These are phyloP conservation scores for Mycena maculata DNA, from an alignment of 768 basidiomycete genomes.

Conservation along the genomic window DNA sequence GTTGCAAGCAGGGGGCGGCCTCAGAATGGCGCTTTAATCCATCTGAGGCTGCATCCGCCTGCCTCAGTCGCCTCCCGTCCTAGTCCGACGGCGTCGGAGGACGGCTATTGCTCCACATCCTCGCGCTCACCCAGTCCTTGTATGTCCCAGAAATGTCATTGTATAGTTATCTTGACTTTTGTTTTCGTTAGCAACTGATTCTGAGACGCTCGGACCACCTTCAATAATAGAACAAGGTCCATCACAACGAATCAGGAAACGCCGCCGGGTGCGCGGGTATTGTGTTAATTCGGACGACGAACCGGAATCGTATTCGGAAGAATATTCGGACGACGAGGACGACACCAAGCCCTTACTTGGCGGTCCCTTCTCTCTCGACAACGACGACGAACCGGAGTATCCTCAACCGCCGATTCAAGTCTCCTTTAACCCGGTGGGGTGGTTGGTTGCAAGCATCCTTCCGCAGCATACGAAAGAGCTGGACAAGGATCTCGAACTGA, in stretches of 20 bases:
- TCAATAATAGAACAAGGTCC: conserved; percentile 29
- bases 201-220: conserved; percentile 31
- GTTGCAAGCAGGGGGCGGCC: conserved; percentile 51
- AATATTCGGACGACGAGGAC: conserved; percentile 39
- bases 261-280: conserved; percentile 53
- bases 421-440: conserved; percentile 32
- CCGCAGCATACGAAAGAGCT: conserved; percentile 54
- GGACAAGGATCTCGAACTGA: conserved; percentile 40
- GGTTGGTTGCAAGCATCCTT: conserved; percentile 52
- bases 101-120: conserved; percentile 25
- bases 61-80: conserved; percentile 24
- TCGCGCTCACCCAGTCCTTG: conserved; percentile 29
- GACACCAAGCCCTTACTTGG: conserved; percentile 12
- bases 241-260: conserved; percentile 39
- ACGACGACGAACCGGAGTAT: conserved; percentile 31
- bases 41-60: conserved; percentile 33
- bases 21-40: conserved; percentile 50
- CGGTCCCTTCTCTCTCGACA: conserved; percentile 37
- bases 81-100: neutral
- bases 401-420: conserved; percentile 27
- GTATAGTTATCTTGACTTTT: neutral
- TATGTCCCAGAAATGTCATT: conserved; percentile 11
- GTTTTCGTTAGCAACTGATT: conserved; percentile 22
- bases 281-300: conserved; percentile 57
- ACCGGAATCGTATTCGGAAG: conserved; percentile 40